Conservation (phyloP, 495 filamentous ascomycete species). For the Podospora bellae-mahoneyi region DNA sequence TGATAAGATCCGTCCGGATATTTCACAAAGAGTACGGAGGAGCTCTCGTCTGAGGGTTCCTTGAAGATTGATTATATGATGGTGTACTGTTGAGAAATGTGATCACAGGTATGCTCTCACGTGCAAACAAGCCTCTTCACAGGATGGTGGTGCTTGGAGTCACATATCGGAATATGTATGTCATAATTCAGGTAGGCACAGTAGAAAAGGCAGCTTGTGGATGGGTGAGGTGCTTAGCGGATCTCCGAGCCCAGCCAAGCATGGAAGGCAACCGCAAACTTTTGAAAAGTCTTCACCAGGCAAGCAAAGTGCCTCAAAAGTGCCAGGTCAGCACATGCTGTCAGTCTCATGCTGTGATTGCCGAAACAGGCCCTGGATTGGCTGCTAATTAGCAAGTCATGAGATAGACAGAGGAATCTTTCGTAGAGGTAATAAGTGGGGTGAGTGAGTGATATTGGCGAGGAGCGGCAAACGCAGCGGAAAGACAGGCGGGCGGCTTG, state of each 20-base stretch:
- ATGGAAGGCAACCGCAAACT: neutral
- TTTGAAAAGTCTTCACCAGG: neutral
- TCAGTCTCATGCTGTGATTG: neutral
- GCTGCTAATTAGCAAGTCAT: too few relatives aligned
- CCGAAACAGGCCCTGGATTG: neutral
- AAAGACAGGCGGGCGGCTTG: neutral
- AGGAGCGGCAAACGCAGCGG: neutral
- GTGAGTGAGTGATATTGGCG: neutral
- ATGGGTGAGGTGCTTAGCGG: neutral
- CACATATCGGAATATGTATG: neutral
- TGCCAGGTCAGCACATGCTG: neutral
- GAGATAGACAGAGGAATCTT: too few relatives aligned
- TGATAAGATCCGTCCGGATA: neutral
- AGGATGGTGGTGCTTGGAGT: neutral
- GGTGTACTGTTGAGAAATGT: neutral
- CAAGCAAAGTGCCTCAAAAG: neutral
- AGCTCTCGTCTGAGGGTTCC: neutral
- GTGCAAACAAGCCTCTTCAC: neutral
- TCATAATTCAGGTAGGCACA: neutral
- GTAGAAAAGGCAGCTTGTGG: neutral
- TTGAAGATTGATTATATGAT: neutral
- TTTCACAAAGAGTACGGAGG: neutral
- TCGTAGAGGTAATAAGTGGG: too few relatives aligned
- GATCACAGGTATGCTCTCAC: neutral
- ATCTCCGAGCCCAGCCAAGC: neutral